Conservation (phyloP, 2,329 filamentous ascomycete genomes). For the Ophiocordyceps australis region DNA sequence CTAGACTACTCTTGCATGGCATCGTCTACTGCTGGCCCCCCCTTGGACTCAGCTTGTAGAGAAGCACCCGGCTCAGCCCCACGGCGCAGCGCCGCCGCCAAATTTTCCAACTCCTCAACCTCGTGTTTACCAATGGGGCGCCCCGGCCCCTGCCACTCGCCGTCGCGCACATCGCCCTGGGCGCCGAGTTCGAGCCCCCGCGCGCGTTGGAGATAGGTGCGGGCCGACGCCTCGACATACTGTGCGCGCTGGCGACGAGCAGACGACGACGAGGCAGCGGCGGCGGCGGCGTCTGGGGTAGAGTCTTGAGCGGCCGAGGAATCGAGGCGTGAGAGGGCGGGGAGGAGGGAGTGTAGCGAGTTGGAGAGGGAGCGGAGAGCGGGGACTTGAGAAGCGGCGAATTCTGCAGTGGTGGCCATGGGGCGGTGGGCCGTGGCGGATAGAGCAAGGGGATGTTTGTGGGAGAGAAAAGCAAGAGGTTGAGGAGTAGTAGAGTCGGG, state of each 20-base stretch:
- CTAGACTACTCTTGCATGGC: no score
- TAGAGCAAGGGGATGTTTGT: constrained; percentile 29
- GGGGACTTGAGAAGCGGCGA: constrained; percentile 69
- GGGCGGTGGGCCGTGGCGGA: constrained; percentile 33
- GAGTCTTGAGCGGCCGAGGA: constrained; percentile 12
- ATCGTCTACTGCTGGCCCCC: no score
- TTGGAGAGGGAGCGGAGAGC: constrained; percentile 50
- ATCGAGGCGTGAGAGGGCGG: constrained; percentile 28
- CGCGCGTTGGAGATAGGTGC: constrained; percentile 54
- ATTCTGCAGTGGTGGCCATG: constrained; percentile 54
- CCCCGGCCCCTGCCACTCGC: constrained; percentile 42
- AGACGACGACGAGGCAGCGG: constrained; percentile 21
- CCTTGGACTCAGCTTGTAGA: no score
- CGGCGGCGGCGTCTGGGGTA: constrained; percentile 7
- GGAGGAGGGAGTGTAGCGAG: constrained; percentile 44
- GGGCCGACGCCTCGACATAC: constrained; percentile 70
- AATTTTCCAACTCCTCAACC: constrained; percentile 36
- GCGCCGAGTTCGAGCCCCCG: constrained; percentile 47
- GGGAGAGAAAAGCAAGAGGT: constrained; percentile 42
- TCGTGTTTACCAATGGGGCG: constrained; percentile 29
- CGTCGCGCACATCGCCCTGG: constrained; percentile 43
- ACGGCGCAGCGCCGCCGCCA: constrained; percentile 24
- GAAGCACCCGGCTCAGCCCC: constrained; percentile 3
- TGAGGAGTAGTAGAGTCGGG: constrained; percentile 5
- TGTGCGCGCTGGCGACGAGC: constrained; percentile 55